Conservation (phyloP, 305 asterid genomes). For the Fraxinus latifolia region DNA sequence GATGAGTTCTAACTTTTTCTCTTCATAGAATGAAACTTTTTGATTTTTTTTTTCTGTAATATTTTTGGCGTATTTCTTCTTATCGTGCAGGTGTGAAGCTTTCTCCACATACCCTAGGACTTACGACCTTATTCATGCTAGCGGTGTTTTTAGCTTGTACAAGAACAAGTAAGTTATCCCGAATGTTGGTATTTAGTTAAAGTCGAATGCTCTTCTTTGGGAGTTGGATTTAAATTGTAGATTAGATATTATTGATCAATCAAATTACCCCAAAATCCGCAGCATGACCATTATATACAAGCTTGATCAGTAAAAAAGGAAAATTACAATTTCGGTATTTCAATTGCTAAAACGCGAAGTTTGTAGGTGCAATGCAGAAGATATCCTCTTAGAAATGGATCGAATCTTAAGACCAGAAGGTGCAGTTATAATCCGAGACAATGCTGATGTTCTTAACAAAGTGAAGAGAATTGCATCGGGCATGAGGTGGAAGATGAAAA, state of each 20-base stretch:
- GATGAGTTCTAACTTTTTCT: background rate
- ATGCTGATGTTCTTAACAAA: slow-evolving; percentile 30
- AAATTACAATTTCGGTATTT: background rate
- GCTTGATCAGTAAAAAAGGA: background rate
- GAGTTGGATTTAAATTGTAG: background rate
- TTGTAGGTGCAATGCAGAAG: slow-evolving; percentile 41
- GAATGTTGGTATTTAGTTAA: background rate
- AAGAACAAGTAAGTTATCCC: slow-evolving; percentile 39
- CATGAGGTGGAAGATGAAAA: slow-evolving; percentile 49
- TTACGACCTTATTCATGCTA: slow-evolving; percentile 54
- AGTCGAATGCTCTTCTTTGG: background rate
- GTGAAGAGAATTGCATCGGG: slow-evolving; percentile 37
- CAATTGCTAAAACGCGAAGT: background rate
- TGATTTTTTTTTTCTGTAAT: background rate
- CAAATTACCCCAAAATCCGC: background rate
- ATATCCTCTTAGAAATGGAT: slow-evolving; percentile 53
- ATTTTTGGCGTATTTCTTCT: background rate
- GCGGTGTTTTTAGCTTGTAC: slow-evolving; percentile 46
- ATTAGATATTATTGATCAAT: background rate
- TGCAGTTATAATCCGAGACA: slow-evolving; percentile 49
- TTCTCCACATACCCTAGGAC: slow-evolving; percentile 62
- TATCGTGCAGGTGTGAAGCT: slow-evolving; percentile 46
- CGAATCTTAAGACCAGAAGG: slow-evolving; percentile 57
- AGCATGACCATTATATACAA: background rate
- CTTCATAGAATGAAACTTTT: background rate